Base-by-base conservation (phyloP, 257 asterid genomes). In the Solanum dulcamara region DNA sequence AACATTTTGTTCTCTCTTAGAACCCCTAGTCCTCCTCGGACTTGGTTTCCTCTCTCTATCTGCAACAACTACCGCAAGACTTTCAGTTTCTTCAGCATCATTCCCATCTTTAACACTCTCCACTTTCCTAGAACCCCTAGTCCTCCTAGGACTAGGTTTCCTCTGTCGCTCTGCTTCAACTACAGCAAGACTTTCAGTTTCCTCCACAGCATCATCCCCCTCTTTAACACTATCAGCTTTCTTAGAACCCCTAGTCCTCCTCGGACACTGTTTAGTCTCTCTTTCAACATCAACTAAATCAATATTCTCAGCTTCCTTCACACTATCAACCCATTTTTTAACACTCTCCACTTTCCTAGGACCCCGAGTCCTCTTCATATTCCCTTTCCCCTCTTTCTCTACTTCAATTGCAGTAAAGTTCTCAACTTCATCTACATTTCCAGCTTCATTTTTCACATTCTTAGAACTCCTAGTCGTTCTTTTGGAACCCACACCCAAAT, bases 141-240 rank as follows among this genome's bases (percentile, higher is more conserved):
- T 83, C 80, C 80, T 44, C 60, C 64, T 44, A 5, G 57, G 62
- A 83, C 75, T 17, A 15, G 59, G 37, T 75, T 82, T 83, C 71
- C 55, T 77, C 81, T 51, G 82, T 42, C 15, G 83, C 80, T 71
- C 88, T 70, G 53, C 90, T 84, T 89, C 89, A 81, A 85, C 81
- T 80, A 44, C 88, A 82, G 57, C 88, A 81, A 24, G 77, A 74
- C 67, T 62, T 10, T 57, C 85, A 35, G 13, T 66, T 82, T 85
- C 66, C 70, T 83, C 87, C 42, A 9, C 42, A 46, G 13, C 26
- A 42, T 85, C 53, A 81, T 83, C 59, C 32, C 68, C 42, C 22
- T 20, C 75, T 46, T 26, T 84, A 51, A 66, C 59, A 68, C 17
- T 26, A 11, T 51, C 86, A 35, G 67, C 87, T 80, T 80, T 85